Evolutionary conservation across 2,329 filamentous ascomycete genomes (phyloP).

Genomic region (Fusarium sp.): DNA sequence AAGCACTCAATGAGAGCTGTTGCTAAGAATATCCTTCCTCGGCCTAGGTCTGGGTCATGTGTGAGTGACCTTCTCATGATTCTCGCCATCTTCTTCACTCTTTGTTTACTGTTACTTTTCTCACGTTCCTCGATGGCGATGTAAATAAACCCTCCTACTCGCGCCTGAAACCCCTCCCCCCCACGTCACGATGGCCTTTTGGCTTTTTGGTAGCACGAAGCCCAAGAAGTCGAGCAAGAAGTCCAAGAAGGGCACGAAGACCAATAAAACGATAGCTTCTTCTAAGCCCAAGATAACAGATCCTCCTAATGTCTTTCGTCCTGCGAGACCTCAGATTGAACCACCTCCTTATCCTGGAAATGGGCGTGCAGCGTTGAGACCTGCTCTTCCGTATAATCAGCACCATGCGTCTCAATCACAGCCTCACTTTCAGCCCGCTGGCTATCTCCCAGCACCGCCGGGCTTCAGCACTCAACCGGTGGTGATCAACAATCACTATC

Average conservation of each 20-base stretch:
- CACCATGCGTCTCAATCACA: slow-evolving; percentile 39
- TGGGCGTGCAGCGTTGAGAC: neutral
- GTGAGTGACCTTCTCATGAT: slow-evolving; percentile 24
- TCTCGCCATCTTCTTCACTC: slow-evolving; percentile 10
- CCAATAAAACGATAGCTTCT: neutral
- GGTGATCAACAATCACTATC: slow-evolving; percentile 64
- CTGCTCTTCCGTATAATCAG: slow-evolving; percentile 27
- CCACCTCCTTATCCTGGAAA: neutral
- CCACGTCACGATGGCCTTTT: neutral
- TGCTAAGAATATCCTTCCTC: slow-evolving; percentile 35
- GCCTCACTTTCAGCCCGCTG: slow-evolving; percentile 36
- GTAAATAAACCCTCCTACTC: neutral
- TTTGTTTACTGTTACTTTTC: neutral
- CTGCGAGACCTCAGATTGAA: neutral
- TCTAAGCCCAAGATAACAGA: slow-evolving; percentile 14
- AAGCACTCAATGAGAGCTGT: slow-evolving; percentile 18
- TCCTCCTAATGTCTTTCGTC: slow-evolving; percentile 15
- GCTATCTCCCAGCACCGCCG: slow-evolving; percentile 40
- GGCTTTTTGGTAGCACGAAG: neutral
- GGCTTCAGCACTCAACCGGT: slow-evolving; percentile 51
- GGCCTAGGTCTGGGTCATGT: slow-evolving; percentile 14
- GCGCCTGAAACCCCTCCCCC: neutral
- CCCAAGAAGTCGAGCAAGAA: slow-evolving; percentile 5
- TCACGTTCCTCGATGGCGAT: neutral
- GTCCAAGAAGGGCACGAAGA: slow-evolving; percentile 5